Base-by-base conservation (phyloP, 139 green algal species). In the Bryopsis sp. region DNA sequence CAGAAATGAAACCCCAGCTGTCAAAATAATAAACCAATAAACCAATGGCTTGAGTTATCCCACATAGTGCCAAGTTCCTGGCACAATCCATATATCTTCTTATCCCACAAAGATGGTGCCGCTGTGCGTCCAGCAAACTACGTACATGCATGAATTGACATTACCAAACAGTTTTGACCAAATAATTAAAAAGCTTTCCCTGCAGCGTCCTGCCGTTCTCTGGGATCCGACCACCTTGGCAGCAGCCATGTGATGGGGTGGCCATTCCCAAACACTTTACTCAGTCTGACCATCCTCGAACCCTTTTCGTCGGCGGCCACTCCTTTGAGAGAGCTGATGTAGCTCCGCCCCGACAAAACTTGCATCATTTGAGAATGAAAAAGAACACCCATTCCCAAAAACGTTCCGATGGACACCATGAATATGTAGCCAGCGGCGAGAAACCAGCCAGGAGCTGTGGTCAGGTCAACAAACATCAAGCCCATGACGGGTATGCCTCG, bases 361-460 rank as follows among this genome's bases (percentile, higher is more conserved):
- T 69, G 62, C 4, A 34, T 35, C 62, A 69, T 37, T 57, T 69
- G 62, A 58, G 38, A 36, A 6, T 7, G 15, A n/a, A 67, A 31
- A 8, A 67, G 31, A 43, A 67, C 29, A 32, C 35, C 35, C 62
- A 69, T 7, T 31, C 39, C 7, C 48, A 69, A 4, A 6, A 69
- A 69, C 5, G 35, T n/a, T 35, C 62, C 39, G 26, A 54, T 54
- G 11, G 36, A 31, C 33, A 69, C 62, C 3, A 54, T 28, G 26
- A 69, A 57, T 5, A 69, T 54, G n/a, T 69, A 69, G 11, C 7
- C 48, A 11, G 62, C 35, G 33, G 62, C 62, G 6, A 69, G 22
- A 6, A 15, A 8, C 35, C 35, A 69, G 35, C 62, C 28, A 54
- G 33, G 15, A 26, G 24, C 19, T 15, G 32, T 47, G 6, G 5